Evolutionary conservation across 2,329 filamentous ascomycete species (phyloP).

Genomic region (Colletotrichum coccodes): DNA sequence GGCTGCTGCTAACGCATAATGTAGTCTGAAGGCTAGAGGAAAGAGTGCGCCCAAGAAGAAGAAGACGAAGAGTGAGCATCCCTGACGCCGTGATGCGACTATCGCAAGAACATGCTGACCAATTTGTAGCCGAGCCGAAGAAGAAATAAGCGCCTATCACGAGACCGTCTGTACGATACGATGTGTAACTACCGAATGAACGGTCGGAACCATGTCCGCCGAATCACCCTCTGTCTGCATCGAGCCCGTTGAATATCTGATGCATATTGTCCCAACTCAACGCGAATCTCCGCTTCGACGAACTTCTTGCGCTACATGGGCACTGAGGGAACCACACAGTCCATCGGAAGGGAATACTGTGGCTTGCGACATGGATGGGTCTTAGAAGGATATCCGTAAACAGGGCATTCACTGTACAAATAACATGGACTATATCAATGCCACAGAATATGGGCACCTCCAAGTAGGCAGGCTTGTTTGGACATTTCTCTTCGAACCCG

Average conservation of each 20-base stretch:
- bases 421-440: conserved; percentile 2
- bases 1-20: conserved; percentile 13
- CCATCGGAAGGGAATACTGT: too few species aligned
- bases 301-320: not conserved
- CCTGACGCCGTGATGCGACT: too few species aligned
- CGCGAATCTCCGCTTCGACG: not conserved
- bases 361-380: not conserved
- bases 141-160: conserved; percentile 39
- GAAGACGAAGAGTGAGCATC: conserved; percentile 55
- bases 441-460: not conserved
- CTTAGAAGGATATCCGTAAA: not conserved
- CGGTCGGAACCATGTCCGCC: not conserved
- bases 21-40: conserved; percentile 79
- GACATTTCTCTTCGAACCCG: not conserved
- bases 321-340: not conserved
- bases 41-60: conserved; percentile 94
- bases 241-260: not conserved
- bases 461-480: not conserved
- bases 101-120: conserved; percentile 41
- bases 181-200: conserved; percentile 15
- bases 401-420: conserved; percentile 9
- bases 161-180: conserved; percentile 23
- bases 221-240: not conserved
- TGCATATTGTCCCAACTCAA: not conserved
- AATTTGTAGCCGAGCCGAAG: conserved; percentile 51